phyloP scores from a whole-genome alignment of 257 asterid genomes.

The Nicotiana attenuata region DNA sequence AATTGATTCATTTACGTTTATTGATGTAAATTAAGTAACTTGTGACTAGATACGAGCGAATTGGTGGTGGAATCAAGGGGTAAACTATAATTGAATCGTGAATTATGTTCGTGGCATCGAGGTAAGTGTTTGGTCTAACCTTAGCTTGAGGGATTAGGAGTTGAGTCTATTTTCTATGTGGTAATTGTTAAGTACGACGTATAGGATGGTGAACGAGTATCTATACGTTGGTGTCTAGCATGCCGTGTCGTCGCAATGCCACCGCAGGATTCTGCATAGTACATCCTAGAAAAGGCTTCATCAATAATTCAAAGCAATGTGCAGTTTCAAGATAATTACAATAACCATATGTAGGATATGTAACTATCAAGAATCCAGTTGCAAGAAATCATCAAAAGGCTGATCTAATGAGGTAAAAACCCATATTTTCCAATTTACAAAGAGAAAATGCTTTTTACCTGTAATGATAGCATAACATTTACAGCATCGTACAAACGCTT shows the following conservation, averaged over 20 bases:
- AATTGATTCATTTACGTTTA: too few relatives aligned
- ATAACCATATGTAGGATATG: background rate
- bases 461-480: slow-evolving; percentile 76
- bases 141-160: too few relatives aligned
- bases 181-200: too few relatives aligned
- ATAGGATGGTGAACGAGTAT: too few relatives aligned
- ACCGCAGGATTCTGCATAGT: slow-evolving; percentile 65
- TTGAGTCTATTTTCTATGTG: too few relatives aligned
- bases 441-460: slow-evolving; percentile 38
- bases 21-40: too few relatives aligned
- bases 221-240: too few relatives aligned
- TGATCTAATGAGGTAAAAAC: background rate
- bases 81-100: too few relatives aligned
- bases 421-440: background rate
- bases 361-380: background rate
- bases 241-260: slow-evolving; percentile 81
- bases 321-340: background rate
- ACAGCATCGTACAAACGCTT: slow-evolving; percentile 71
- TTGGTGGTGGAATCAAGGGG: too few relatives aligned
- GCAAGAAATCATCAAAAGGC: background rate
- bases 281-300: background rate
- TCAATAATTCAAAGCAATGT: background rate
- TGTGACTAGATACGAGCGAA: too few relatives aligned
- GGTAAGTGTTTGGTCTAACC: too few relatives aligned
- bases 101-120: too few relatives aligned